Conservation (phyloP, 2,329 filamentous ascomycete species). For the Colletotrichum orbiculare region DNA sequence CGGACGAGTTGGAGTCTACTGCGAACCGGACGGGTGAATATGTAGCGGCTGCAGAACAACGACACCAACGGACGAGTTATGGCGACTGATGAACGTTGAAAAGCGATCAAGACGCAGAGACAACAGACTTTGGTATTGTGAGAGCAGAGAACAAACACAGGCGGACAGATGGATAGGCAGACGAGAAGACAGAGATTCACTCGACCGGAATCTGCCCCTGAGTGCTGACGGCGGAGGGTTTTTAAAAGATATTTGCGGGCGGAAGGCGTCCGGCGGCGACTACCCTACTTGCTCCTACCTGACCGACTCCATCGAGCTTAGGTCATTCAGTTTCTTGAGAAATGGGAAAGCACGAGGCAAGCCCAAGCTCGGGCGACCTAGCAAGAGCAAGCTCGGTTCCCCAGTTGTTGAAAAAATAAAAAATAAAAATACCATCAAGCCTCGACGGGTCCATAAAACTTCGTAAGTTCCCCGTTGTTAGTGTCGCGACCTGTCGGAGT, state of each 20-base stretch:
- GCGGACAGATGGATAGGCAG: neutral
- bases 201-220: slow-evolving; percentile 29
- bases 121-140: too few relatives aligned
- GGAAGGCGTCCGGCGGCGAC: slow-evolving; percentile 24
- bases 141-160: too few relatives aligned
- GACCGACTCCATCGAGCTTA: too few relatives aligned
- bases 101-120: too few relatives aligned
- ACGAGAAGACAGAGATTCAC: neutral
- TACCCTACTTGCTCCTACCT: too few relatives aligned
- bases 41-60: neutral
- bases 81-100: too few relatives aligned
- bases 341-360: slow-evolving; percentile 3
- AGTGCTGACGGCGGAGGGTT: neutral
- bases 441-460: slow-evolving; percentile 20
- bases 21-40: neutral
- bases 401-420: neutral
- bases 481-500: slow-evolving; percentile 2
- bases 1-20: too few relatives aligned
- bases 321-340: slow-evolving; percentile 26
- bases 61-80: neutral
- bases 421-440: neutral
- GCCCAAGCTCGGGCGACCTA: too few relatives aligned
- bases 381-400: neutral
- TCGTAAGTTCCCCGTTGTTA: slow-evolving; percentile 15
- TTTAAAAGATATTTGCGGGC: slow-evolving; percentile 13